These are phyloP conservation scores for Mentha longifolia DNA, from an alignment of 257 asterid species.

Conservation along the genomic window DNA sequence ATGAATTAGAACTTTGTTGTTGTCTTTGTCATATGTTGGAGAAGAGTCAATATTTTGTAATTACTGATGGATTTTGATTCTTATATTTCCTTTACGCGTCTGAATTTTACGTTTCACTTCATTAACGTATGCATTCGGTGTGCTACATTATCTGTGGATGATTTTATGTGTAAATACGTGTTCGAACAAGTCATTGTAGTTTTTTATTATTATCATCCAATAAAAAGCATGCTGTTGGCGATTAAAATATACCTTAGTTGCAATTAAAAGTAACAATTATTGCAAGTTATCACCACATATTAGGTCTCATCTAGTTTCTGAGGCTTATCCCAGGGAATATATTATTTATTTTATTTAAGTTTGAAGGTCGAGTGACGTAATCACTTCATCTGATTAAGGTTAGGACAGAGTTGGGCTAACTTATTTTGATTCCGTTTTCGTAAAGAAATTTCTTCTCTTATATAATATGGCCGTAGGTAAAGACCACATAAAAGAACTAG, in stretches of 20 bases:
- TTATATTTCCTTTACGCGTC: background rate
- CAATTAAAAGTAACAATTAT: too few species aligned
- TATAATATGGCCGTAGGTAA: background rate
- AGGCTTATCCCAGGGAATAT: background rate
- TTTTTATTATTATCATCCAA: too few species aligned
- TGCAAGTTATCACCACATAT: background rate
- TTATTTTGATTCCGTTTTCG: background rate
- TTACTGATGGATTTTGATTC: background rate
- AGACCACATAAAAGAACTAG: background rate
- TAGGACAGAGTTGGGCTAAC: background rate
- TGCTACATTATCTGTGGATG: too few species aligned
- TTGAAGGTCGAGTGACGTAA: constrained; percentile 1
- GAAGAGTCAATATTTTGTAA: background rate
- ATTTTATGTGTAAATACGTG: too few species aligned
- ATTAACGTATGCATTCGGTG: background rate
- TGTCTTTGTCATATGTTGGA: background rate
- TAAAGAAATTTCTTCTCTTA: background rate
- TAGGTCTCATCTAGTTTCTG: constrained; percentile 16
- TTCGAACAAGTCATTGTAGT: background rate
- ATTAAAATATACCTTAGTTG: too few species aligned
- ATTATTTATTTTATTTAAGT: background rate
- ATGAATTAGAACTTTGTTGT: background rate
- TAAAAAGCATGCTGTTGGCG: too few species aligned
- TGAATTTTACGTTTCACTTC: background rate
- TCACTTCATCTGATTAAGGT: background rate